Evolutionary conservation across 768 basidiomycete genomes (phyloP), one percentile per base, ranked within the genome.

Genomic region (Mycena maculata): DNA sequence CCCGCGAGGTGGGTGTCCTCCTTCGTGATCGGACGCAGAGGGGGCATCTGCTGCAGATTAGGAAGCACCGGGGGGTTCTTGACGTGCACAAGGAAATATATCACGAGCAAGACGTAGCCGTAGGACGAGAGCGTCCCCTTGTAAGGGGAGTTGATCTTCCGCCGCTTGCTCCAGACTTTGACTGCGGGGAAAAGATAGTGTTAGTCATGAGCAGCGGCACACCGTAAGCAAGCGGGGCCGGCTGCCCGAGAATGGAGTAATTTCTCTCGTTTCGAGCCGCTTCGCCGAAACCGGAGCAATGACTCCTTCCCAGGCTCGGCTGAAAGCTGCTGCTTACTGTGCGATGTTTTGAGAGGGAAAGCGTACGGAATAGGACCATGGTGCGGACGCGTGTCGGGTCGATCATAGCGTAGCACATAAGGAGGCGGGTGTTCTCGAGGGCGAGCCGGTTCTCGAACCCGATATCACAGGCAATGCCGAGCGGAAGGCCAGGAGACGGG

Each of bases 111-210:
- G 71, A 97, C 96, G 81, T 97, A 98, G 70, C 97, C 97, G 77
- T 99, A 98, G 59, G 96, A 97, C 60, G 94, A 96, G 58, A 99
- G 84, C 1, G 97, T 99, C 68, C 97, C 97, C 74, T 94, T 90
- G 80, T 99, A 99, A 13, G 97, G 96, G 55, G 96, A 98, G 80
- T 99, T 99, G 79, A 99, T 98, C 89, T 98, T 96, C 80, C 93
- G 87, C 79, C 95, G 88, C 81, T 98, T 99, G 74, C 94, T 94
- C 97, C 97, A 99, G 23, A 99, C 95, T 85, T 99, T 99, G 75
- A 99, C 96, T 99, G 72, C 54, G 68, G 33, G 53, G 33, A 56
- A 48, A 60, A 53, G 48, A 50, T 58, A 53, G 38, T 23, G 52
- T 30, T 30, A 64, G 60, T 65, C 5, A 47, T 20, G 44, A 42